Conservation (phyloP, 2,329 filamentous ascomycete species). For the Orbilia blumenaviensis region DNA sequence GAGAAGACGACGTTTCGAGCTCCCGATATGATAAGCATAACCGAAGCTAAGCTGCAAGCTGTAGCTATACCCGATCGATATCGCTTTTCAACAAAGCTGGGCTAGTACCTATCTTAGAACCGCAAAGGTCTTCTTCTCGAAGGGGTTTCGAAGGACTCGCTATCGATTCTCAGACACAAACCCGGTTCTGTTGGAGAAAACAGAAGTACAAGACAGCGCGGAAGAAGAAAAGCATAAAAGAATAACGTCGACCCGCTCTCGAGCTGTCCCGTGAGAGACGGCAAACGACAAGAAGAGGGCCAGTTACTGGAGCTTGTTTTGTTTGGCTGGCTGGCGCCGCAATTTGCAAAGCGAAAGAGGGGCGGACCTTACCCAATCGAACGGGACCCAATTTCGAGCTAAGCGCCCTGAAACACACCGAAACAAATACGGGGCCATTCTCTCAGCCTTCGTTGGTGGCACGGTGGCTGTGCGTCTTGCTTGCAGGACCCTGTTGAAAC, state of each 20-base stretch:
- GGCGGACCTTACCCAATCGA: constrained; percentile 13
- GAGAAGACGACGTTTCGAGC: constrained; percentile 32
- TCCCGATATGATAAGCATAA: constrained; percentile 49
- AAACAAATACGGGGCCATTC: constrained; percentile 23
- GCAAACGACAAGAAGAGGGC: constrained; percentile 9
- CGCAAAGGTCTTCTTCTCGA: constrained; percentile 19
- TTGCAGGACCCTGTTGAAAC: constrained; percentile 18
- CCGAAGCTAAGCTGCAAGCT: constrained; percentile 51
- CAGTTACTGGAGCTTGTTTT: background rate
- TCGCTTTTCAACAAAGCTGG: constrained; percentile 22
- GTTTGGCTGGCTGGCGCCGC: constrained; percentile 11
- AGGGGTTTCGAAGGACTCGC: background rate
- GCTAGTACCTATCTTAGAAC: background rate
- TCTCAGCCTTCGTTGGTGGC: constrained; percentile 19
- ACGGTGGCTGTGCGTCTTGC: constrained; percentile 40
- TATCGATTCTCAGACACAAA: background rate
- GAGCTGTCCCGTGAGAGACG: constrained; percentile 16
- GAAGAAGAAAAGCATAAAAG: background rate
- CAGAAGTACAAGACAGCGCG: background rate
- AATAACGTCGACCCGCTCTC: background rate
- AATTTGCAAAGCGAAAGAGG: constrained; percentile 6
- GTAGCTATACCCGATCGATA: constrained; percentile 28
- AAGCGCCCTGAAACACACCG: constrained; percentile 53
- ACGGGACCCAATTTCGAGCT: constrained; percentile 41
- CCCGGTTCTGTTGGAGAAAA: background rate